These are phyloP conservation scores for Microbotryum silenes-acaulis DNA, from an alignment of 1,284 basidiomycete genomes.

Conservation along the genomic window DNA sequence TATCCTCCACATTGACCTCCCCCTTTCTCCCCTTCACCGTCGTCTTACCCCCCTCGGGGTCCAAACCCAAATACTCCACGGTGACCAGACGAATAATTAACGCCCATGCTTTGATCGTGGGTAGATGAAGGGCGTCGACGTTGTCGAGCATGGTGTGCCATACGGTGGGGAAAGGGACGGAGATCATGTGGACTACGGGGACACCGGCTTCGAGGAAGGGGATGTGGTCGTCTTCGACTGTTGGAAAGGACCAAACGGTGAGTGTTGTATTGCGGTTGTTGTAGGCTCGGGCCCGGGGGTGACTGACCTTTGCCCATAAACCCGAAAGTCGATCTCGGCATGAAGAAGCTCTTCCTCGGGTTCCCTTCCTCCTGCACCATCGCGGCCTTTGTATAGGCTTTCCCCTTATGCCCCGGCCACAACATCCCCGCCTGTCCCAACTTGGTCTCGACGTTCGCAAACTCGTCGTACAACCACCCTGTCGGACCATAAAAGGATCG, in stretches of 20 bases:
- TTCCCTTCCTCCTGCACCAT: constrained; percentile 4
- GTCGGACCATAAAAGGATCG: constrained; percentile 77
- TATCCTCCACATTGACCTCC: too few relatives aligned
- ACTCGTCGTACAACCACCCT: constrained; percentile 76
- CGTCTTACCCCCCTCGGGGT: constrained; percentile 1
- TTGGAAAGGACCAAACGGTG: too few relatives aligned
- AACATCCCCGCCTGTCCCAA: constrained; percentile 29
- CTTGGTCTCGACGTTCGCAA: constrained; percentile 59
- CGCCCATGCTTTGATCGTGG: constrained; percentile 84
- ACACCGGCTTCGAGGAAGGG: constrained; percentile 83
- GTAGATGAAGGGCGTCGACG: constrained; percentile 70
- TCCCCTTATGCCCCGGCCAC: constrained; percentile 21
- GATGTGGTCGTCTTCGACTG: constrained; percentile 85
- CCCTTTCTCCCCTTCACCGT: too few relatives aligned
- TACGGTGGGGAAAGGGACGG: constrained; percentile 78
- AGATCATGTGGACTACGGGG: constrained; percentile 80
- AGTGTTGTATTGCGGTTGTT: too few relatives aligned
- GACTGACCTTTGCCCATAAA: constrained; percentile 15
- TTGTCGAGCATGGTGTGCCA: constrained; percentile 94
- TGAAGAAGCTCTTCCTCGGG: constrained; percentile 30
- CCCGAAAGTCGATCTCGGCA: constrained; percentile 2
- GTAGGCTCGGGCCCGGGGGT: constrained; percentile 14
- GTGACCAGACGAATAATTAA: constrained; percentile 79
- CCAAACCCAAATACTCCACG: constrained; percentile 77
- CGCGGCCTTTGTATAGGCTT: constrained; percentile 7